Percentiles rank a stretch among this genome's conserved stretches.
phyloP scores from a whole-genome alignment of 1,139 yeast genomes.

The Saccharomyces hybrid region DNA sequence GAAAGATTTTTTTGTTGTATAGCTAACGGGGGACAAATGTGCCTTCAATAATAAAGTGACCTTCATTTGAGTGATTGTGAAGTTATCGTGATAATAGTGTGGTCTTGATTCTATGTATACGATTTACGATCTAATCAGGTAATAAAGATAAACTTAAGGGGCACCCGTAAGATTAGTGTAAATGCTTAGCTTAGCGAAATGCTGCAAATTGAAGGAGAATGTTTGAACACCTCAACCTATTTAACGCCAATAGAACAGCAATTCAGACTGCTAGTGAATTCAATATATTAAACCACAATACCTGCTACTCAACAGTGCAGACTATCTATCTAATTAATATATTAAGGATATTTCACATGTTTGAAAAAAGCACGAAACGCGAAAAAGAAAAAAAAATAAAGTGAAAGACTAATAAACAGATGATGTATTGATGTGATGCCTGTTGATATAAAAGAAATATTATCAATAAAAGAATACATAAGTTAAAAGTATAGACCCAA shows the following conservation, averaged over 20 bases:
- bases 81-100: background rate
- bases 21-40: background rate
- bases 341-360: background rate
- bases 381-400: background rate
- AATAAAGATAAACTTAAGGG: background rate
- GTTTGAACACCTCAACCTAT: background rate
- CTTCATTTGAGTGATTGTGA: background rate
- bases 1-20: constrained; percentile 12
- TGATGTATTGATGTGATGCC: background rate
- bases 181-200: background rate
- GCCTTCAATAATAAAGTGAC: background rate
- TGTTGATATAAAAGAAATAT: background rate
- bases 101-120: background rate
- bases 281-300: background rate
- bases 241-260: background rate
- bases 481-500: background rate
- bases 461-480: background rate
- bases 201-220: background rate
- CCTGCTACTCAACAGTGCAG: background rate
- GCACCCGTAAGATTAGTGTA: background rate
- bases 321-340: background rate
- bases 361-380: background rate
- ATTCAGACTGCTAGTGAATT: background rate
- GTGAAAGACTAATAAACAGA: background rate
- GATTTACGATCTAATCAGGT: background rate